Base-by-base conservation (phyloP, 2,329 filamentous ascomycete species). In the Claviceps paspali region DNA sequence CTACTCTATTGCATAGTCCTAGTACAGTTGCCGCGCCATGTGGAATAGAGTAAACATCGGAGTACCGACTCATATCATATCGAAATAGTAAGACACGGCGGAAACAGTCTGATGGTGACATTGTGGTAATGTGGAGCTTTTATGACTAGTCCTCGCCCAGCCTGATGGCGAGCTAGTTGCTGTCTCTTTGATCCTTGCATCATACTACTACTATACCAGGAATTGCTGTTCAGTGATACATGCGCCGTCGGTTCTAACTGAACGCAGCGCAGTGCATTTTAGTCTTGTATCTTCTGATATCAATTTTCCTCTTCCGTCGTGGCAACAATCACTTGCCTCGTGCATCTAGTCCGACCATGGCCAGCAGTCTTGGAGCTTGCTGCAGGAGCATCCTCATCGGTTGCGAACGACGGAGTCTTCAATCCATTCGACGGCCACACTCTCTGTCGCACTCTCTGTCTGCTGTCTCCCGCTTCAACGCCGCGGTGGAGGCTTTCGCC, bases 361-460 rank as follows among this genome's bases (percentile, higher is more conserved):
- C 35, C 10, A 36, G 34, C 18, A 26, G 19, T 29, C 22, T 40
- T 22, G 26, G 38, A 34, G 28, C 32, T 38, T 38, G 18, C 38
- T 39, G 24, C 42, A 33, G 24, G 12, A 15, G 26, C 17, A 14
- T 12, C 15, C 22, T 27, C n/a, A 8, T 19, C 29, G 14, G 23
- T 12, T 26, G 36, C 23, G 30, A 29, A 32, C 23, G 21, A 22
- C 15, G 23, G 31, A 23, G n/a, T 12, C n/a, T 14, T 19, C 34
- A 15, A 22, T 10, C 31, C 5, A 27, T 30, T 40, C 38, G 30
- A 33, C 18, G 5, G 6, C 41, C 34, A 29, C 39, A 24, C 11
- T 15, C 19, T 12, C 18, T 23, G 23, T 15, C 10, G n/a, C 38
- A 23, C 11, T 15, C 19, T 12, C 22, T 23, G 23, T 17, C 10